Evolutionary conservation across 345 rosid genomes (phyloP).

Genomic region (Eucalyptus erythrocorys): DNA sequence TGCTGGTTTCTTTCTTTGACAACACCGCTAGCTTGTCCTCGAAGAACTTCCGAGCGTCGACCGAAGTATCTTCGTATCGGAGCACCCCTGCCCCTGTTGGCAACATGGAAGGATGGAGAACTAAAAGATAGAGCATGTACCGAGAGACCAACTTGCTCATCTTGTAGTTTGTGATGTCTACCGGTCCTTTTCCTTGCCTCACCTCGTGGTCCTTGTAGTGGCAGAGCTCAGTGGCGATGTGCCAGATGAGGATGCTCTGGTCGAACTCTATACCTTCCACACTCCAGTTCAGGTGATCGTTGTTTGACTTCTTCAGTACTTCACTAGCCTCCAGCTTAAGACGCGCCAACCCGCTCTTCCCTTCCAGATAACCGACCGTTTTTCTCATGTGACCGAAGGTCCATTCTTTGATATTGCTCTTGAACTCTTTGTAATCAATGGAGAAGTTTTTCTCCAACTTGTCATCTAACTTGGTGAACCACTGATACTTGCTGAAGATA

Average conservation of each 20-base stretch:
- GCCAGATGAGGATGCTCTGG: too few species aligned
- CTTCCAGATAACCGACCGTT: rapidly evolving
- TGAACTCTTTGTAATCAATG: not conserved
- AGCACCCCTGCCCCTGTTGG: too few species aligned
- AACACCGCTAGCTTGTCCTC: too few species aligned
- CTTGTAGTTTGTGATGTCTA: too few species aligned
- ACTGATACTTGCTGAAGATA: not conserved
- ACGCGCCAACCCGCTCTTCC: not conserved
- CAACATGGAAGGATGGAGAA: too few species aligned
- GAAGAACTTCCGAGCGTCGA: too few species aligned
- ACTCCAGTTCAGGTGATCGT: not conserved
- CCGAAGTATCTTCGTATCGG: too few species aligned
- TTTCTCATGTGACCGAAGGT: not conserved
- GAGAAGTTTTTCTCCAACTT: not conserved
- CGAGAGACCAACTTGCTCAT: too few species aligned
- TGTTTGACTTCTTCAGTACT: not conserved
- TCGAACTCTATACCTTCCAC: not conserved
- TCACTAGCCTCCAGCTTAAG: not conserved
- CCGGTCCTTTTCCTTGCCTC: rapidly evolving
- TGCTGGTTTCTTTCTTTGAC: not conserved
- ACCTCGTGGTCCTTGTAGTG: too few species aligned
- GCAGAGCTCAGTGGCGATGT: too few species aligned
- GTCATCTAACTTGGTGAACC: not conserved
- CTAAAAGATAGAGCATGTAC: too few species aligned
- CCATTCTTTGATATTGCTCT: not conserved